Conservation (phyloP, 805 yeast species). For the Monosporozyma solicola region DNA sequence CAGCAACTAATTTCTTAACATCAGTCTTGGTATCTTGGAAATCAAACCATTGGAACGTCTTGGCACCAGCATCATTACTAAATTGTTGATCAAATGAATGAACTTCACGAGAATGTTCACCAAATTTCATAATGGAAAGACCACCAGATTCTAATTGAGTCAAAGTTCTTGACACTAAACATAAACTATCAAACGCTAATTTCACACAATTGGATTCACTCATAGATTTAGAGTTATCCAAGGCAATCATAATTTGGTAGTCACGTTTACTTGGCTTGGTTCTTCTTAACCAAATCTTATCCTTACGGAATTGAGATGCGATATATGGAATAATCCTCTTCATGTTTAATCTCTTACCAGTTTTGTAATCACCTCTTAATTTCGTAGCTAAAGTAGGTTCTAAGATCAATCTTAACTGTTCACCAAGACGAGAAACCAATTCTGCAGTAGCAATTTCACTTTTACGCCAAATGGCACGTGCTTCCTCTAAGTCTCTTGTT, state of each 20-base stretch:
- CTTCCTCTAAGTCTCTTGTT: slow-evolving; percentile 49
- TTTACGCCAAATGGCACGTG: slow-evolving; percentile 70
- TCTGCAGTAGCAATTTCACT: slow-evolving; percentile 85
- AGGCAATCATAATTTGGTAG: slow-evolving; percentile 94
- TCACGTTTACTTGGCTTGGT: slow-evolving; percentile 96
- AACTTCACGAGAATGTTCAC: slow-evolving; percentile 71
- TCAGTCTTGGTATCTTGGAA: slow-evolving; percentile 86
- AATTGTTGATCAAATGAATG: slow-evolving; percentile 87
- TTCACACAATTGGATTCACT: slow-evolving; percentile 84
- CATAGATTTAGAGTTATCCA: slow-evolving; percentile 97
- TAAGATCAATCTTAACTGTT: slow-evolving; percentile 82
- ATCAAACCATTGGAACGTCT: slow-evolving; percentile 77
- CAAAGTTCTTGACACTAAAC: slow-evolving; percentile 86
- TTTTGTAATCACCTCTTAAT: slow-evolving; percentile 88
- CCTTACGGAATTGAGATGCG: slow-evolving; percentile 95
- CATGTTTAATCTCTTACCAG: slow-evolving; percentile 96
- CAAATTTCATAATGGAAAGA: slow-evolving; percentile 81
- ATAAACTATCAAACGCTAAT: slow-evolving; percentile 88
- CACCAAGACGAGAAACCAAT: slow-evolving; percentile 77
- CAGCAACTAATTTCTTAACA: slow-evolving; percentile 60
- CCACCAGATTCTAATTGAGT: slow-evolving; percentile 94
- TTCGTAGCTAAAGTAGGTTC: slow-evolving; percentile 97
- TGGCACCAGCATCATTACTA: slow-evolving; percentile 73
- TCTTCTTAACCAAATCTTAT: slow-evolving; percentile 95
- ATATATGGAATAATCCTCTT: slow-evolving; percentile 94